Percentiles rank a stretch among this genome's conserved stretches.
These are phyloP conservation scores for Lactarius hengduanensis DNA, from an alignment of 768 basidiomycete species.

Conservation along the genomic window DNA sequence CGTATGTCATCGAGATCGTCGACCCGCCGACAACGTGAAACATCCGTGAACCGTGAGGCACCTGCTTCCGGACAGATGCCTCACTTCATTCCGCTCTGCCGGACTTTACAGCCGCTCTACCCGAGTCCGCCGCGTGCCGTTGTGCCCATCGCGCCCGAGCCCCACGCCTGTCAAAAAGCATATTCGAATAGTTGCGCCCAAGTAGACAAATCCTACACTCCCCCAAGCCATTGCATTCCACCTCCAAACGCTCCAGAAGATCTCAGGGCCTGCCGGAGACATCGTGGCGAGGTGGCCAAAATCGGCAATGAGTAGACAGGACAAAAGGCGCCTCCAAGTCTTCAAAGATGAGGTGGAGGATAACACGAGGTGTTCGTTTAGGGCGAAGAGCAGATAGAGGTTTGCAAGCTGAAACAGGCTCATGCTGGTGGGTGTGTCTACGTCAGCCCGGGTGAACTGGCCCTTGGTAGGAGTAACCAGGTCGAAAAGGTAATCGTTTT, in stretches of 20 bases:
- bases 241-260: conserved; percentile 45
- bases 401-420: conserved; percentile 49
- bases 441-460: conserved; percentile 3
- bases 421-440: conserved; percentile 39
- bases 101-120: not conserved
- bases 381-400: conserved; percentile 50
- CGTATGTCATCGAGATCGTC: not conserved
- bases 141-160: conserved; percentile 19
- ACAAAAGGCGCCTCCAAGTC: conserved; percentile 46
- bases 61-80: not conserved
- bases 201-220: conserved; percentile 52
- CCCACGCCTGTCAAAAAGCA: conserved; percentile 43
- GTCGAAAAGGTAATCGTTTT: conserved; percentile 40
- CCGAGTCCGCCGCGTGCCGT: not conserved
- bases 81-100: not conserved
- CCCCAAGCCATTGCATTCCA: conserved; percentile 58
- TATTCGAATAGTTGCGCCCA: conserved; percentile 45
- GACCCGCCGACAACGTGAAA: conserved; percentile 1
- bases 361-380: conserved; percentile 51
- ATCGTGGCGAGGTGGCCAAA: conserved; percentile 49
- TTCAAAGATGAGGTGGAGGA: conserved; percentile 42
- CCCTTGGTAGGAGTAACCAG: conserved; percentile 32
- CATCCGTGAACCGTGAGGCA: not conserved
- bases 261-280: conserved; percentile 42
- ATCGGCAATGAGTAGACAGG: conserved; percentile 48